A percentile compares a stretch with the other conserved stretches of the same genome.
Conservation (phyloP, 1,284 basidiomycete species). For the Caloboletus inedulis region DNA sequence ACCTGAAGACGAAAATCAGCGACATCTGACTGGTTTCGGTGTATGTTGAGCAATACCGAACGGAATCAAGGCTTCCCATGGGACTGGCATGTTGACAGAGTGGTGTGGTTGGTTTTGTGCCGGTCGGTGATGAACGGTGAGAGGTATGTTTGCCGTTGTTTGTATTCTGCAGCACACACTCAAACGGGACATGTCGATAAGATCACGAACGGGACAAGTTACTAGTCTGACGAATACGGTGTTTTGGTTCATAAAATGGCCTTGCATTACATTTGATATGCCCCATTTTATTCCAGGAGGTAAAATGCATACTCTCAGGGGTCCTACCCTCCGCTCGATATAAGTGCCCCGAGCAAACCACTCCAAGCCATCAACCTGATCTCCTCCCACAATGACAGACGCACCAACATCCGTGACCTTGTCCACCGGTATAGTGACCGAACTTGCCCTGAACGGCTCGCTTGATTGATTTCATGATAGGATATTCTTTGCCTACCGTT, state of each 20-base stretch:
- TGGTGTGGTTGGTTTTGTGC: neutral
- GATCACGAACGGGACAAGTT: neutral
- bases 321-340: neutral
- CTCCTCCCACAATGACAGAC: conserved; percentile 12
- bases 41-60: conserved; percentile 58
- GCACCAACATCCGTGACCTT: conserved; percentile 11
- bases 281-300: neutral
- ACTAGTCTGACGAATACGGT: neutral
- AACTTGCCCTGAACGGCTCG: neutral
- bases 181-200: neutral
- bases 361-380: neutral
- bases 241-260: neutral
- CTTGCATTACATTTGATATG: neutral
- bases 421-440: conserved; percentile 12
- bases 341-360: conserved; percentile 1
- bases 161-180: neutral
- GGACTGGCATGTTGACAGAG: conserved; percentile 73
- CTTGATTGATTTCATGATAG: conserved; percentile 10
- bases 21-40: rapidly evolving
- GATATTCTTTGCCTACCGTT: conserved; percentile 27
- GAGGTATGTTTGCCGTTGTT: conserved; percentile 19
- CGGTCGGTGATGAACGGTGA: conserved; percentile 1
- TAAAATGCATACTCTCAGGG: conserved; percentile 2
- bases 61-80: conserved; percentile 93
- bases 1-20: conserved; percentile 44